Percentiles rank a stretch among this genome's conserved stretches.
Conservation (phyloP, 2,329 filamentous ascomycete genomes). For the Paraphoma chrysanthemicola region DNA sequence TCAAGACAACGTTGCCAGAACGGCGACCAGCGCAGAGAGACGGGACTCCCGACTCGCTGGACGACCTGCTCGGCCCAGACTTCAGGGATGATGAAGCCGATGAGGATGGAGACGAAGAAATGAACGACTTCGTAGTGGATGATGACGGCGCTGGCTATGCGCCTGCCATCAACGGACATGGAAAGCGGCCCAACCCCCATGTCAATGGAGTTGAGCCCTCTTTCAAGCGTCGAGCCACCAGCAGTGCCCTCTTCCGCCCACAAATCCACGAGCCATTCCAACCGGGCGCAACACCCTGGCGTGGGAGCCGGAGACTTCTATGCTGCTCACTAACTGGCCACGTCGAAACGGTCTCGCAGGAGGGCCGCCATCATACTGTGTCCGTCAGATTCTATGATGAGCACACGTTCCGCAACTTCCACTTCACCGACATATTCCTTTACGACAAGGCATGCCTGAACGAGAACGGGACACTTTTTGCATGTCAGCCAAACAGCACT, state of each 20-base stretch:
- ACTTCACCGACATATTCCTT: slow-evolving; percentile 94
- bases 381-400: slow-evolving; percentile 98
- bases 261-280: slow-evolving; percentile 86
- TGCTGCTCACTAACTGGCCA: slow-evolving; percentile 93
- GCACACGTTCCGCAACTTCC: slow-evolving; percentile 89
- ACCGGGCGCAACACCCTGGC: slow-evolving; percentile 93
- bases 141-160: slow-evolving; percentile 94
- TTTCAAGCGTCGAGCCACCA: slow-evolving; percentile 60
- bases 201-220: slow-evolving; percentile 53
- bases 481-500: slow-evolving; percentile 68
- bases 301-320: slow-evolving; percentile 90
- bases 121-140: slow-evolving; percentile 87
- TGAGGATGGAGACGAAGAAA: slow-evolving; percentile 51
- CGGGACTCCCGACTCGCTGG: slow-evolving; percentile 77
- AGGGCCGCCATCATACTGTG: slow-evolving; percentile 84
- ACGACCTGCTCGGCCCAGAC: slow-evolving; percentile 75
- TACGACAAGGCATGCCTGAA: slow-evolving; percentile 96
- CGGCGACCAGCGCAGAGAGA: slow-evolving; percentile 58
- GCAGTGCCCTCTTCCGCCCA: slow-evolving; percentile 60
- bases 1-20: slow-evolving; percentile 59
- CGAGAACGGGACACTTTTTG: slow-evolving; percentile 84
- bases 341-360: slow-evolving; percentile 96
- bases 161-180: slow-evolving; percentile 64
- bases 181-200: slow-evolving; percentile 66
- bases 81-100: slow-evolving; percentile 58